Evolutionary conservation across 225 moss, liverwort and hornwort genomes (phyloP), one percentile per base, ranked within the genome.

Genomic region (Straminergon stramineum): DNA sequence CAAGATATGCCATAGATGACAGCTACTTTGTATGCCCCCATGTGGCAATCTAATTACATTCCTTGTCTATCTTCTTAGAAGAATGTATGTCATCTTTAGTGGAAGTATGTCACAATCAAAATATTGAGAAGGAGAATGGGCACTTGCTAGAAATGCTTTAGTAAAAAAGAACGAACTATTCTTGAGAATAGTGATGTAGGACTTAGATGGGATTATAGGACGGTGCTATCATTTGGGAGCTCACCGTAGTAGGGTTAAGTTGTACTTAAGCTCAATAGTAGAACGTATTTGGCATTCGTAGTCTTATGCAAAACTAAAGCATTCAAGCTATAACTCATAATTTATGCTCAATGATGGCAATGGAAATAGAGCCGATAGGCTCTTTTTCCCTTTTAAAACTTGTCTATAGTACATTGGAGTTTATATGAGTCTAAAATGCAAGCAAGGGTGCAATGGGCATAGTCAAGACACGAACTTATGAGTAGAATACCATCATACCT

Each of bases 21-120:
- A 27, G 3, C 41, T 15, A 41, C 3, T 5, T 0, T 9, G 1
- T 28, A 27, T 30, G 30, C 3, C 3, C 6, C 6, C 2, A 43
- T 43, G 0, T 27, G 5, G 27, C 10, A 73, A 10, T 43, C 9
- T 43, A 73, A 28, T 73, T 16, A 43, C 16, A 27, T 8, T 71
- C 11, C 1, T 43, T 0, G 0, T 41, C 0, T 2, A 0, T 43
- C 10, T 6, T 16, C 7, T n/a, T 22, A n/a, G 4, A 69, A 23
- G 13, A n/a, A 7, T 69, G 13, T n/a, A 27, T 10, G 3, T 43
- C 3, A 1, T 43, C 16, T 71, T 43, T 2, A 43, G 9, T 0
- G 0, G 1, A 43, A 27, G 41, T 27, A 27, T 71, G 5, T 5
- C 9, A 71, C 1, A 70, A 1, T 21, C 1, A 7, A 0, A 70